These are phyloP conservation scores for Geotrichum candidum DNA, from an alignment of 1,139 yeast species.

Conservation along the genomic window DNA sequence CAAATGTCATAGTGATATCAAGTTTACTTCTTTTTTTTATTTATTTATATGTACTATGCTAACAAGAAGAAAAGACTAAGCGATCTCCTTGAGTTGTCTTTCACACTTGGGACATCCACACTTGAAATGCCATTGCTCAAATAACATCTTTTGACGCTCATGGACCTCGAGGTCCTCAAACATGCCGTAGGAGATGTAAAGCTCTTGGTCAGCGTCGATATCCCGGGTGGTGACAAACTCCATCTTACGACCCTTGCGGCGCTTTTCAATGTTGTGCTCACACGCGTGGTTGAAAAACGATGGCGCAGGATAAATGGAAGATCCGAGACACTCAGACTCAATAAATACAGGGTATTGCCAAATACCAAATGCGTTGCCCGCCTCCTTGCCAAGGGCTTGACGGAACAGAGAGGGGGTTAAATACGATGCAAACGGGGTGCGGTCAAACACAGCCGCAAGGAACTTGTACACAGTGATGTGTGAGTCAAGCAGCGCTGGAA, in stretches of 20 bases:
- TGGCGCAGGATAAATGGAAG: slow-evolving; percentile 59
- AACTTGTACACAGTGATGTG: slow-evolving; percentile 50
- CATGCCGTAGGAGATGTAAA: slow-evolving; percentile 61
- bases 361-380: slow-evolving; percentile 71
- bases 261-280: slow-evolving; percentile 44
- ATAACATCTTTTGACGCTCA: slow-evolving; percentile 42
- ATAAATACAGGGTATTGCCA: slow-evolving; percentile 48
- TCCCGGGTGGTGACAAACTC: slow-evolving; percentile 34
- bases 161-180: slow-evolving; percentile 40
- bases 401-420: slow-evolving; percentile 43
- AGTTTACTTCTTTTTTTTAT: neutral
- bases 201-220: slow-evolving; percentile 44
- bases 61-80: neutral
- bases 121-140: slow-evolving; percentile 55
- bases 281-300: slow-evolving; percentile 68
- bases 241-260: slow-evolving; percentile 36
- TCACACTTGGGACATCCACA: slow-evolving; percentile 42
- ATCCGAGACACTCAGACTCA: slow-evolving; percentile 61
- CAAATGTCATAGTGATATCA: neutral
- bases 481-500: slow-evolving; percentile 48
- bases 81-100: neutral
- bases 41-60: neutral
- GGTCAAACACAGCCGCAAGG: slow-evolving; percentile 42
- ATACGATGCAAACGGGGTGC: slow-evolving; percentile 33
- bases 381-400: slow-evolving; percentile 52